Evolutionary conservation across 441 rosid genomes (phyloP).

Genomic region (Erodium texanum): DNA sequence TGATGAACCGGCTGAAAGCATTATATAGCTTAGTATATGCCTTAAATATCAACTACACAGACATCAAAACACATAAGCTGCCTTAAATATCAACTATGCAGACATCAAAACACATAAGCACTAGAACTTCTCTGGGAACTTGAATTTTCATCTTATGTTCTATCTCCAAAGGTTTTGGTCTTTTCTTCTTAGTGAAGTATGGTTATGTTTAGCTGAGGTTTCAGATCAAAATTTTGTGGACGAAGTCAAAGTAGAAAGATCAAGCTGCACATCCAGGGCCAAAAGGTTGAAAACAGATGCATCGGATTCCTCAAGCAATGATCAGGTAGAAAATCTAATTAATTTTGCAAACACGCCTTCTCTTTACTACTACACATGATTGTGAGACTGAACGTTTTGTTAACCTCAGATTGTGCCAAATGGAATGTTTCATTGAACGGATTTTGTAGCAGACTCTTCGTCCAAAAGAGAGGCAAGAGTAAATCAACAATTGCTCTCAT

Average conservation of each 20-base stretch:
- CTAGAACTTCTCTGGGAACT: no score
- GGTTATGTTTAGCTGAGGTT: conserved; percentile 35
- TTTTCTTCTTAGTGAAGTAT: conserved; percentile 5
- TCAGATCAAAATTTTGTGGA: conserved; percentile 76
- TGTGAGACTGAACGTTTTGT: not conserved
- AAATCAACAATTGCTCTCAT: conserved; percentile 13
- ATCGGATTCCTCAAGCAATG: conserved; percentile 20
- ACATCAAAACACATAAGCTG: no score
- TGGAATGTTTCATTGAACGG: no score
- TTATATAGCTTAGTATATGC: no score
- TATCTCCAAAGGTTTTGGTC: not conserved
- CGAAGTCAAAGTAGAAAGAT: conserved; percentile 25
- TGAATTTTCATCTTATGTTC: not conserved
- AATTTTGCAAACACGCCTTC: not conserved
- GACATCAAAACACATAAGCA: no score
- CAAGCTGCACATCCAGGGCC: conserved; percentile 13
- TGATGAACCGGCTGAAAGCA: no score
- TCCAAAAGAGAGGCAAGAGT: no score
- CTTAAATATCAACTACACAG: no score
- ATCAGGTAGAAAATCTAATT: conserved; percentile 26
- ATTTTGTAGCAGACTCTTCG: conserved; percentile 12
- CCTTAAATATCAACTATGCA: no score
- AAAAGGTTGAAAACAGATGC: conserved; percentile 26
- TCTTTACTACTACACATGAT: not conserved
- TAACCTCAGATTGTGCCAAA: conserved; percentile 20